Evolutionary conservation across 2,329 filamentous ascomycete genomes (phyloP), one percentile per base, ranked within the genome.

Genomic region (Parastagonospora nodorum): DNA sequence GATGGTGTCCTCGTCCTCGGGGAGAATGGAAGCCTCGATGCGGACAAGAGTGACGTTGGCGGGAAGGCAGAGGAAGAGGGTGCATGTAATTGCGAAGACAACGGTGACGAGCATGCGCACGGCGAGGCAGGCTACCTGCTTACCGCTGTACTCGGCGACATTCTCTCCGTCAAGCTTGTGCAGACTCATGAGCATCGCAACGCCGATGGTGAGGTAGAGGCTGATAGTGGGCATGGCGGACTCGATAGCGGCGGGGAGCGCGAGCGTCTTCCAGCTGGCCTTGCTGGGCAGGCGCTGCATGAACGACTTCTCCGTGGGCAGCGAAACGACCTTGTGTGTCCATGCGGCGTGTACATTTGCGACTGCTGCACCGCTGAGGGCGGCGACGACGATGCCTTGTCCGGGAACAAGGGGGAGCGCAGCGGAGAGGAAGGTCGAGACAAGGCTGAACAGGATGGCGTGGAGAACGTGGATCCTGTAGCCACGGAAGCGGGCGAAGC

Each of bases 251-350:
- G 88, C 83, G 16, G 92, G 88, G 41, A 85, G 72, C 54, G 84
- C 86, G 55, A 91, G 86, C 51, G 88, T 85, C 65, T 84, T 80
- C 77, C 88, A 88, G 44, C 84, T 80, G 67, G 80, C 79, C 71
- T 85, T 84, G 39, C 84, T 75, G 12, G 88, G 87, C 44, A 96
- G 81, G 50, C 90, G 88, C 65, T 81, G 77, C 79, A 88, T 91
- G 61, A 74, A 68, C 40, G 76, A 77, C 70, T 83, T 82, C 41
- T 78, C 68, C 49, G 83, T 87, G 5, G 86, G 84, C 45, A 84
- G 80, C 2, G 90, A 87, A 68, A 97, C 92, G 69, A 96, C 84
- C 64, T 89, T 87, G 69, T 96, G 91, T 3, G 92, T 89, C 91
- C 92, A 96, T 45, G 85, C 82, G 60, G 92, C 83, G 70, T 85